Base-by-base conservation (phyloP, 371 early-diverging fungal genomes). In the Chytridiales sp. region DNA sequence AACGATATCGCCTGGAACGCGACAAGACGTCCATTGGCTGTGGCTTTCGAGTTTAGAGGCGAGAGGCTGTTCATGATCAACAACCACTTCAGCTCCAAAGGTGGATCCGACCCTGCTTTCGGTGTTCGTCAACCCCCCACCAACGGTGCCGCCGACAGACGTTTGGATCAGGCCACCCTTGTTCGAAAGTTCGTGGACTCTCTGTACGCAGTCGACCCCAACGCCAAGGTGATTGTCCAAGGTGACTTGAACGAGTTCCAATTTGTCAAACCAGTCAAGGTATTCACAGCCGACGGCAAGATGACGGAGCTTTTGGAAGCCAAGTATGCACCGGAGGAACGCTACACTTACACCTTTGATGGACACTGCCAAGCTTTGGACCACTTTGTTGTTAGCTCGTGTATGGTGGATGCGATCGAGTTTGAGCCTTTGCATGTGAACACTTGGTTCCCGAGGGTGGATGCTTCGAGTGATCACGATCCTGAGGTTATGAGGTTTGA, bases 191-290 rank as follows among this genome's bases (percentile, higher is more conserved):
- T 62, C 30, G 49, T 47, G 11, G 24, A 8, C 9, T 15, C 11
- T 4, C 11, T 62, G 5, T 31, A 48, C 19, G 47, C 42, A 4
- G 24, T 41, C 30, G 63, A 62, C 32, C 56, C 63, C 22, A 6
- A 21, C 22, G 63, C 63, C 40, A 55, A 55, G 29, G 39, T 62
- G 22, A 39, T 47, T 31, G 27, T 56, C 24, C 40, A 41, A n/a
- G 63, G 63, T 17, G 63, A 62, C 35, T 32, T 56, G 22, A 62
- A 62, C 57, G 63, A 62, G 34, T 62, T 56, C 40, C 26, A 53
- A 22, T 62, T 54, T 47, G 24, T 35, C 35, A 42, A 43, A 9
- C 32, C 63, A 15, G 4, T 56, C 29, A 43, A 40, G 40, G 49
- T 30, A 6, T 19, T 62, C 6, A 15, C 39, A 31, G 35, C 24